Percentiles rank a stretch among this genome's conserved stretches.
These are phyloP conservation scores for Calycina herbarum DNA, from an alignment of 2,329 filamentous ascomycete species.

Conservation along the genomic window DNA sequence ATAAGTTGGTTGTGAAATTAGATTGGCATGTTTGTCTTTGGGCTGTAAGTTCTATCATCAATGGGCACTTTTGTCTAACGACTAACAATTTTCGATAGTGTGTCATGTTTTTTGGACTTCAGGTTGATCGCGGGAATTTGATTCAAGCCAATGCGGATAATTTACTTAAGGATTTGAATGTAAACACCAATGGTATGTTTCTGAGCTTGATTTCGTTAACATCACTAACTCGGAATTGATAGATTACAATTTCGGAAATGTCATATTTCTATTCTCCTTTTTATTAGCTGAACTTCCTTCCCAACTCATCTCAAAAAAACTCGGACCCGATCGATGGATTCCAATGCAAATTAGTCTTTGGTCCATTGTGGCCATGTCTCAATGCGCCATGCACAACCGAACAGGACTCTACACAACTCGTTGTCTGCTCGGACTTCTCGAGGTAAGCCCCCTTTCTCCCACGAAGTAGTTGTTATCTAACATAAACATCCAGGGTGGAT, in stretches of 20 bases:
- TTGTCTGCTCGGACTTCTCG: constrained; percentile 37
- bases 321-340: constrained; percentile 52
- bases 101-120: constrained; percentile 40
- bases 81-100: constrained; percentile 4
- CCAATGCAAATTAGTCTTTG: constrained; percentile 52
- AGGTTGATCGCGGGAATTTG: constrained; percentile 64
- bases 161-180: constrained; percentile 53
- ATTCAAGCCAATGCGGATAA: constrained; percentile 62
- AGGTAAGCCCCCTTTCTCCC: constrained; percentile 8
- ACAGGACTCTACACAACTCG: constrained; percentile 45
- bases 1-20: constrained; percentile 19
- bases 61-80: not conserved
- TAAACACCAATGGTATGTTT: constrained; percentile 39
- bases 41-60: constrained; percentile 11
- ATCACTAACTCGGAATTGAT: constrained; percentile 40
- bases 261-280: constrained; percentile 43
- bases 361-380: constrained; percentile 49
- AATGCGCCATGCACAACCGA: constrained; percentile 46
- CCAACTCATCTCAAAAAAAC: constrained; percentile 47
- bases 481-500: constrained; percentile 48
- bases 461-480: not conserved
- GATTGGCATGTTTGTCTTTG: constrained; percentile 16
- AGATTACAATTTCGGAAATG: constrained; percentile 35
- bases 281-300: constrained; percentile 49
- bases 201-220: not conserved